Percentiles rank a stretch among this genome's conserved stretches.
Evolutionary conservation across 495 filamentous ascomycete species (phyloP).

Genomic region (Clavariopsis aquatica): DNA sequence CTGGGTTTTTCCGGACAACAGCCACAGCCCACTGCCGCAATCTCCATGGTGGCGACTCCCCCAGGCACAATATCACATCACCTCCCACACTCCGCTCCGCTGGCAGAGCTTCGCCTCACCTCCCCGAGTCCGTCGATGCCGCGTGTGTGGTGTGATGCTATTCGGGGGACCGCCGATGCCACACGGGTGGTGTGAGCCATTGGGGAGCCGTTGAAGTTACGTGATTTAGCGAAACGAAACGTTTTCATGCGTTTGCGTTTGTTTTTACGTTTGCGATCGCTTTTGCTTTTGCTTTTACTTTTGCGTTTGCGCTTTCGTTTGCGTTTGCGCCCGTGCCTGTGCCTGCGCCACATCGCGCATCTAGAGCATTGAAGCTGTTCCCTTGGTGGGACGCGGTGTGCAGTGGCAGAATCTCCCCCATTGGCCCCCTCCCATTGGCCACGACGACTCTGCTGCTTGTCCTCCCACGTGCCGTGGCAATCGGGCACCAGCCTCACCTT

Average conservation of each 20-base stretch:
- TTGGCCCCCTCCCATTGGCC: neutral
- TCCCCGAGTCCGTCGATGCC: neutral
- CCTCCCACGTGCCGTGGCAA: neutral
- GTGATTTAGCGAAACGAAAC: neutral
- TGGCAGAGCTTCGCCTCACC: neutral
- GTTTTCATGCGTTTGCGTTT: neutral
- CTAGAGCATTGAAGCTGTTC: neutral
- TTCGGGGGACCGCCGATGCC: too few species aligned
- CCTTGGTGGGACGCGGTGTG: neutral
- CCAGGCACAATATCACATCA: neutral
- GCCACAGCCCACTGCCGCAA: constrained; percentile 1
- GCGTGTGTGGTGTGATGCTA: too few species aligned
- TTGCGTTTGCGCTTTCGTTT: too few species aligned
- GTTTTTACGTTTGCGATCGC: too few species aligned
- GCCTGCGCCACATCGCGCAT: neutral
- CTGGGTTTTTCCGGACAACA: neutral
- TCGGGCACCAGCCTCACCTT: neutral
- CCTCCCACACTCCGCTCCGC: neutral
- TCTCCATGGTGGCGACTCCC: neutral
- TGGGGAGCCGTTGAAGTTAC: too few species aligned
- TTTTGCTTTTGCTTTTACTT: too few species aligned
- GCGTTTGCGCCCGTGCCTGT: too few species aligned
- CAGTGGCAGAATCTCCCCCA: neutral
- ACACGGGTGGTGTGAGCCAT: too few species aligned
- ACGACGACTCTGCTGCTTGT: neutral